A percentile compares a stretch with the other conserved stretches of the same genome.
These are phyloP conservation scores for Mortierella alpina DNA, from an alignment of 192 early-diverging fungal genomes.

Conservation along the genomic window DNA sequence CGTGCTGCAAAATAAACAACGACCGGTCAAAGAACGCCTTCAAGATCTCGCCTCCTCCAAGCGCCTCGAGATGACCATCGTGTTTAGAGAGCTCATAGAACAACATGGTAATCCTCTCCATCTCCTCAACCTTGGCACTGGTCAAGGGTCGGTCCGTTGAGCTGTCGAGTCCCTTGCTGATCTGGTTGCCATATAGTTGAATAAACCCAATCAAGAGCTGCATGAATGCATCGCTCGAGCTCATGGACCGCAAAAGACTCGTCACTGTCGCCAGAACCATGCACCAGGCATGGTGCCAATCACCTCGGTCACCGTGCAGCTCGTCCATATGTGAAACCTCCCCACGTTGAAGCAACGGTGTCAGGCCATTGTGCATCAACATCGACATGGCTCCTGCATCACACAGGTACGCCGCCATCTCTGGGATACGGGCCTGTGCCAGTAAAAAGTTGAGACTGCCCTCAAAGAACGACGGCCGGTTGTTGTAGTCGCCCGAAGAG, in stretches of 20 bases:
- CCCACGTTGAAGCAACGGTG: constrained; percentile 49
- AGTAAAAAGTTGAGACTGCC: constrained; percentile 57
- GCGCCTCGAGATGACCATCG: constrained; percentile 25
- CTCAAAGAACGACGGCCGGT: constrained; percentile 58
- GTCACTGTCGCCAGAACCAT: constrained; percentile 60
- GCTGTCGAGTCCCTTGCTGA: constrained; percentile 57
- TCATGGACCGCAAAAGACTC: constrained; percentile 54
- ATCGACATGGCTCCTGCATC: constrained; percentile 54
- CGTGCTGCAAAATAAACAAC: constrained; percentile 46
- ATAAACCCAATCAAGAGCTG: constrained; percentile 59
- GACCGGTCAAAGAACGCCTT: constrained; percentile 49
- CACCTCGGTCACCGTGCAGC: constrained; percentile 33
- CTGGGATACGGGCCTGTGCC: constrained; percentile 54
- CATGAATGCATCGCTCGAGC: constrained; percentile 44
- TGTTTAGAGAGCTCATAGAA: constrained; percentile 61
- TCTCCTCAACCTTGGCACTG: constrained; percentile 60
- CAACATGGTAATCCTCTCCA: constrained; percentile 63
- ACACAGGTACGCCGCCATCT: constrained; percentile 47
- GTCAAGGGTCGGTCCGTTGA: constrained; percentile 47
- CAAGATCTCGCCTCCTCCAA: constrained; percentile 28
- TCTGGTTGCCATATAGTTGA: constrained; percentile 58
- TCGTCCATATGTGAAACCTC: constrained; percentile 42
- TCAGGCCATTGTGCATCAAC: constrained; percentile 57
- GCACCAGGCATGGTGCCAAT: constrained; percentile 64
- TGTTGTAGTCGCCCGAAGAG: constrained; percentile 44